Conservation (phyloP, 768 basidiomycete species). For the Heimioporus sp. region DNA sequence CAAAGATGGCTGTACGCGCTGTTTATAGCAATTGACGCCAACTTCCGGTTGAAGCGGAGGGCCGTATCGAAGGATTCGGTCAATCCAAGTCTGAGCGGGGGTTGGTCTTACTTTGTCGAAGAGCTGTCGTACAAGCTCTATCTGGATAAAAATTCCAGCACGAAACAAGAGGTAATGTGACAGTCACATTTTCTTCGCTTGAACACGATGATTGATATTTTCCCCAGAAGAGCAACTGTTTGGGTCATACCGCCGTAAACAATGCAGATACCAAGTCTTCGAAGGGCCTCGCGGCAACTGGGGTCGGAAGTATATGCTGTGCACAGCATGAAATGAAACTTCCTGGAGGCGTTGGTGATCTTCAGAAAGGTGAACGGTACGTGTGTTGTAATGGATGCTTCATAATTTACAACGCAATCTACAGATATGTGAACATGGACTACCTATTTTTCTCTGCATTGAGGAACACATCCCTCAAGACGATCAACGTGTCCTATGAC, state of each 20-base stretch:
- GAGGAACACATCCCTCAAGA: not conserved
- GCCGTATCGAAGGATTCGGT: no score
- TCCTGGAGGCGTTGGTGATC: not conserved
- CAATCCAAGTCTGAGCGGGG: no score
- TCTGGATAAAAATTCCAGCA: no score
- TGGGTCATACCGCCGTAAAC: not conserved
- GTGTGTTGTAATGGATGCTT: not conserved
- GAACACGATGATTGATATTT: no score
- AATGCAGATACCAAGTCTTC: not conserved
- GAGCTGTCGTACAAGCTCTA: no score
- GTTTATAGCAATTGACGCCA: no score
- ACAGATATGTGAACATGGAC: conserved; percentile 2
- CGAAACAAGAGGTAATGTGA: no score
- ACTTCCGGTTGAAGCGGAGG: no score
- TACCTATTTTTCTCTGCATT: not conserved
- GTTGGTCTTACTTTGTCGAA: no score
- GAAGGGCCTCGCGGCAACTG: not conserved
- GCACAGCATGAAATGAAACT: not conserved
- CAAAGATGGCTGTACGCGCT: no score
- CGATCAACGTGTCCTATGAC: not conserved
- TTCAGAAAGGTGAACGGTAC: not conserved
- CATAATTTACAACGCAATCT: not conserved
- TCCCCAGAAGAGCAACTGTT: not conserved
- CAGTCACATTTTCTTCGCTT: no score
- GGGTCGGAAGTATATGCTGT: not conserved